Evolutionary conservation across 2,329 filamentous ascomycete species (phyloP).

Genomic region (Zarea fungicola): DNA sequence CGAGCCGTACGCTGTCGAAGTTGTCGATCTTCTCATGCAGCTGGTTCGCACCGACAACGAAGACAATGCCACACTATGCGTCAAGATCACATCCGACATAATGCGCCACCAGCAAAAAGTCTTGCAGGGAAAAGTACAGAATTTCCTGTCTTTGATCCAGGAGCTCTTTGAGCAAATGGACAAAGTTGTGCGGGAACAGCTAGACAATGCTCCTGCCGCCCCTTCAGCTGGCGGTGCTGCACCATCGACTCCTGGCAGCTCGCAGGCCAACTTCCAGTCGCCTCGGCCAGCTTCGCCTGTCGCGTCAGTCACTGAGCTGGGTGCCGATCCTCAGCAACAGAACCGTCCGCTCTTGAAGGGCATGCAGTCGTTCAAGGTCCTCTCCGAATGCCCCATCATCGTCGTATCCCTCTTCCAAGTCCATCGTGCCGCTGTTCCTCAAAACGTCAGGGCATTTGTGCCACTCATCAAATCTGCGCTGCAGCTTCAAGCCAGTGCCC

Average conservation of each 20-base stretch:
- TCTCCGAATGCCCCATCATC: slow-evolving; percentile 96
- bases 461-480: slow-evolving; percentile 90
- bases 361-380: slow-evolving; percentile 98
- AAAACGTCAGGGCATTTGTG: slow-evolving; percentile 88
- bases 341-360: slow-evolving; percentile 78
- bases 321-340: slow-evolving; percentile 74
- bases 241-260: slow-evolving; percentile 62
- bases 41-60: slow-evolving; percentile 91
- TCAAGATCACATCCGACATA: slow-evolving; percentile 97
- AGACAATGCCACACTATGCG: slow-evolving; percentile 95
- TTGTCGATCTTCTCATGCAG: slow-evolving; percentile 85
- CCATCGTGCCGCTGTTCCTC: slow-evolving; percentile 70
- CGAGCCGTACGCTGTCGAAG: slow-evolving; percentile 81
- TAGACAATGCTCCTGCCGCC: slow-evolving; percentile 67
- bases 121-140: slow-evolving; percentile 72
- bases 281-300: slow-evolving; percentile 87
- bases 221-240: slow-evolving; percentile 48
- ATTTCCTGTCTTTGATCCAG: slow-evolving; percentile 85
- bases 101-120: slow-evolving; percentile 88
- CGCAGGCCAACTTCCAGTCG: slow-evolving; percentile 72
- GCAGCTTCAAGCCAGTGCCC: slow-evolving; percentile 82
- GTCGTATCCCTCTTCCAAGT: slow-evolving; percentile 98
- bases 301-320: slow-evolving; percentile 71
- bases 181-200: slow-evolving; percentile 87
- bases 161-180: slow-evolving; percentile 96